These are phyloP conservation scores for Dalechampia spathulata DNA, from an alignment of 441 rosid species.

Conservation along the genomic window DNA sequence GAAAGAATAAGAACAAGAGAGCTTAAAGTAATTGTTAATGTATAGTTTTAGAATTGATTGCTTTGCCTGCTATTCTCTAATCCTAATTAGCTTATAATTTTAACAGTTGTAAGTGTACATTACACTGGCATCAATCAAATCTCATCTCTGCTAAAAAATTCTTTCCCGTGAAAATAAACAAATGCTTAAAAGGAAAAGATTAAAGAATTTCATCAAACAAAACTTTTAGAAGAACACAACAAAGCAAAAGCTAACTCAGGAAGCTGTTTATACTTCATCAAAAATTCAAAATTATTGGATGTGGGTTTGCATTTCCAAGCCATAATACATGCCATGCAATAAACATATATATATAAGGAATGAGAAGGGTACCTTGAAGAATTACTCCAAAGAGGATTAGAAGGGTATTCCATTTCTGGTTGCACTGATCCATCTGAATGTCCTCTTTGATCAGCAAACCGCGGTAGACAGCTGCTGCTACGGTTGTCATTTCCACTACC, in stretches of 20 bases:
- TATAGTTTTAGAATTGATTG: no score
- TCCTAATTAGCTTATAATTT: no score
- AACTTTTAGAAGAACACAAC: no score
- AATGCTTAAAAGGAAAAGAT: neutral
- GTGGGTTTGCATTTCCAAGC: slow-evolving; percentile 22
- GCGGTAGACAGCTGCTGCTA: slow-evolving; percentile 3
- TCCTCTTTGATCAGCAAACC: slow-evolving; percentile 39
- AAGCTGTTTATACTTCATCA: slow-evolving; percentile 3
- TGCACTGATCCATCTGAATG: slow-evolving; percentile 31
- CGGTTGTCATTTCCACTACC: slow-evolving; percentile 31
- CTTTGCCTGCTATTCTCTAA: no score
- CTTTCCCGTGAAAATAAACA: slow-evolving; percentile 6
- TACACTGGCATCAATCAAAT: slow-evolving; percentile 12
- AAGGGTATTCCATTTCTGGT: slow-evolving; percentile 39
- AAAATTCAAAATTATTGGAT: slow-evolving; percentile 10
- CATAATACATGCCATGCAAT: slow-evolving; percentile 14
- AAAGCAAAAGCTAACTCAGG: slow-evolving; percentile 23
- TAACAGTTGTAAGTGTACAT: no score
- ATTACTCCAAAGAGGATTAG: slow-evolving; percentile 55
- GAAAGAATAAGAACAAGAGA: slow-evolving; percentile 19
- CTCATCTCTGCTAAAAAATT: slow-evolving; percentile 13
- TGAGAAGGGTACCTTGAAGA: slow-evolving; percentile 50
- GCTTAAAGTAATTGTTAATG: no score
- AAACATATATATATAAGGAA: slow-evolving; percentile 3
- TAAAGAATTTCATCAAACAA: slow-evolving; percentile 1